Base-by-base conservation (phyloP, 768 basidiomycete genomes). In the Russula foetens region DNA sequence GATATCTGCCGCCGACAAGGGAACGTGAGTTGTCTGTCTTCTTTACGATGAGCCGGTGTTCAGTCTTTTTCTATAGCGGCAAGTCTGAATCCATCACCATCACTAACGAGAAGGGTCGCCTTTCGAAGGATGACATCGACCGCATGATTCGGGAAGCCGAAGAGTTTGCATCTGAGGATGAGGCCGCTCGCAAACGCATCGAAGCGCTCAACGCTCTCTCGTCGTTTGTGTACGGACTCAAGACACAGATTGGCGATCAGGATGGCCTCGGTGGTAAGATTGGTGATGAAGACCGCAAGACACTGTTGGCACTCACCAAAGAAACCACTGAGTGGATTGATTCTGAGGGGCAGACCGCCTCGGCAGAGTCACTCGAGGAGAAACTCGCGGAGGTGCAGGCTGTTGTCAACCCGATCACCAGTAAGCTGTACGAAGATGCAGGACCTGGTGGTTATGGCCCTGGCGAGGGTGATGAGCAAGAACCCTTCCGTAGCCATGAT, bases 131-230 rank as follows among this genome's bases (percentile, higher is more conserved):
- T 82, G 73, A 97, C 63, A 96, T 97, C 63, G 94, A 97, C 70
- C 90, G 92, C 62, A 97, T 96, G 94, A 90, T 97, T 58, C 83
- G 79, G 31, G 94, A 97, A 68, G 93, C 92, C 4, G 93, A 98
- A 80, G 86, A 93, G 69, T 95, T 90, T 67, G 88, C 88, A 1
- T 73, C 81, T 7, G 88, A 90, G 74, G 90, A 92, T 60, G 90
- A 76, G 38, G 81, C 81, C 45, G 84, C 86, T 71, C 83, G 87
- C 67, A 89, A 88, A 75, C 85, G 88, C 51, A 89, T 92, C 62
- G 92, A 92, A 70, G 80, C 88, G n/a, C 82, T 92, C 60, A 92
- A 92, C 77, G 77, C 78, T 24, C 81, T 92, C 48, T 90, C 89
- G 17, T 81, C 86, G 47, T 91, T 86, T 71, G 82, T 95, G 66